A percentile compares a stretch with the other conserved stretches of the same genome.
phyloP scores from a whole-genome alignment of 352 stramenopile genomes.

The Phytophthora constricta region DNA sequence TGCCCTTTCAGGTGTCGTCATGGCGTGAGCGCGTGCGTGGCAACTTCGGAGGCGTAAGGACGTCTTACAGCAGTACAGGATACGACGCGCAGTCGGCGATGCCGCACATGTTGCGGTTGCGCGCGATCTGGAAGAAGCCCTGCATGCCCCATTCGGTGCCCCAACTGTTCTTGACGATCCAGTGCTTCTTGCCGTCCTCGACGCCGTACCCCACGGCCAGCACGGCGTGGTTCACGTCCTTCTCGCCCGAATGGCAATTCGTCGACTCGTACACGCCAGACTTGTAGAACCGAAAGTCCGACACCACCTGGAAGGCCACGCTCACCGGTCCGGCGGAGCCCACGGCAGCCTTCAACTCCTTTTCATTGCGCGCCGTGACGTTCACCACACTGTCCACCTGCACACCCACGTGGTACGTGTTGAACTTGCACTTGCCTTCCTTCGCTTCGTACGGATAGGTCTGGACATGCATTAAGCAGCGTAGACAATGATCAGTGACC shows the following conservation, averaged over 20 bases:
- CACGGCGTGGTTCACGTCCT: slow-evolving; percentile 93
- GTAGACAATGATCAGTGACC: too few species aligned
- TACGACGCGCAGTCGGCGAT: slow-evolving; percentile 89
- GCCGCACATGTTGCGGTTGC: slow-evolving; percentile 91
- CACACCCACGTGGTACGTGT: slow-evolving; percentile 70
- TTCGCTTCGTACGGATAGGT: slow-evolving; percentile 82
- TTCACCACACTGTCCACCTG: slow-evolving; percentile 85
- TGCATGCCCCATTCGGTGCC: slow-evolving; percentile 91
- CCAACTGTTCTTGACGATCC: slow-evolving; percentile 99
- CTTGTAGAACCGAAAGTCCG: slow-evolving; percentile 91
- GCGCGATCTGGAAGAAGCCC: slow-evolving; percentile 96
- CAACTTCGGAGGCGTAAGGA: background rate
- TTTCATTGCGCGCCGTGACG: slow-evolving; percentile 83
- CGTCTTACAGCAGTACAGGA: slow-evolving; percentile 59
- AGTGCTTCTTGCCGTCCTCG: slow-evolving; percentile 90
- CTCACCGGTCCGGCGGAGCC: slow-evolving; percentile 74
- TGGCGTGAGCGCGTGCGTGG: too few species aligned
- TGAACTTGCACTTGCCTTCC: slow-evolving; percentile 84
- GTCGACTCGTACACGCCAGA: slow-evolving; percentile 87
- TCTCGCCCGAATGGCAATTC: slow-evolving; percentile 81
- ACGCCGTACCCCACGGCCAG: slow-evolving; percentile 97
- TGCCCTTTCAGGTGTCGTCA: background rate
- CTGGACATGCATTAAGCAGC: slow-evolving; percentile 9
- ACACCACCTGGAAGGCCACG: slow-evolving; percentile 88
- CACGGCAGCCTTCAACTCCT: slow-evolving; percentile 75